A percentile compares a stretch with the other conserved stretches of the same genome.
Conservation (phyloP, 176 grass and related monocot genomes). For the Triticum urartu region DNA sequence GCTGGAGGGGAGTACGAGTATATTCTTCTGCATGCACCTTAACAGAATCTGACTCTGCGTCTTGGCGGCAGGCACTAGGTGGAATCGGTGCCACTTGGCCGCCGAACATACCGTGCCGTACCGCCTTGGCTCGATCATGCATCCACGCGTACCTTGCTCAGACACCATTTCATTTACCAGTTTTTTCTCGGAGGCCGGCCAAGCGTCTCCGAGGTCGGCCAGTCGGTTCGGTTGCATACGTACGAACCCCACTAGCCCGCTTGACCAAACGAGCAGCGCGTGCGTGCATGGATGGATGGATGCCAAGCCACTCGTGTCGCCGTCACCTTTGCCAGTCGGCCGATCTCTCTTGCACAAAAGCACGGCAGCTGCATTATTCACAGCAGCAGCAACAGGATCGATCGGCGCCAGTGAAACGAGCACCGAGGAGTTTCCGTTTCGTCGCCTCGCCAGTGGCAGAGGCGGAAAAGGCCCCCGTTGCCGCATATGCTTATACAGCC, state of each 20-base stretch:
- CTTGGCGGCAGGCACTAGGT: not conserved
- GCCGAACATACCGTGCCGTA: too few relatives aligned
- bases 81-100: not conserved
- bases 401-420: not conserved
- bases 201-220: constrained; percentile 3
- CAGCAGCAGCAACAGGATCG: not conserved
- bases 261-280: not conserved
- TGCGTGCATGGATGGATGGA: not conserved
- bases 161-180: not conserved
- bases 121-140: not conserved
- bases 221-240: not conserved
- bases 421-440: not conserved
- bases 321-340: not conserved
- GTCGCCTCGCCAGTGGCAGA: not conserved
- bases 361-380: constrained; percentile 30
- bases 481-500: not conserved
- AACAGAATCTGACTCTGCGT: not conserved
- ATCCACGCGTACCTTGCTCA: not conserved
- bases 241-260: constrained; percentile 11
- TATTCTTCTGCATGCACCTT: not conserved
- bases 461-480: not conserved
- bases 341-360: too few relatives aligned
- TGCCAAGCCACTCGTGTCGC: not conserved
- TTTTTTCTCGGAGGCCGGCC: too few relatives aligned
- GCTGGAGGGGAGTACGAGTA: too few relatives aligned